Percentiles rank a stretch among this genome's conserved stretches.
Evolutionary conservation across 169 alveolate genomes (phyloP).

Genomic region (Cryptosporidium xiaoi): DNA sequence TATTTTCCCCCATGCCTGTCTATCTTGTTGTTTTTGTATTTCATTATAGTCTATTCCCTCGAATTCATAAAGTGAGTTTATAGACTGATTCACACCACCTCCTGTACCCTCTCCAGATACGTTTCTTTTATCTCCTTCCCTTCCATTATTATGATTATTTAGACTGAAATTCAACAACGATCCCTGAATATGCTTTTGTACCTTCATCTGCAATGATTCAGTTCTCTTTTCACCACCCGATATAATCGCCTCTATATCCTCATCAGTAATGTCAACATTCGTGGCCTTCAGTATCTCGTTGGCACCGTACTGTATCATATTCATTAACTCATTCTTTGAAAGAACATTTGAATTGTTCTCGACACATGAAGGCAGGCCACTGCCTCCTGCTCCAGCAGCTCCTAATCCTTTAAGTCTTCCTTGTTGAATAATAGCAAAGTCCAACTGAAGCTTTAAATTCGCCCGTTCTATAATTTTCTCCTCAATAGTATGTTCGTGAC

Average conservation of each 20-base stretch:
- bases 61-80: conserved; percentile 78
- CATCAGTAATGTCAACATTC: conserved; percentile 84
- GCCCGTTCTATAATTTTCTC: conserved; percentile 97
- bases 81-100: conserved; percentile 31
- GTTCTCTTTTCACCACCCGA: conserved; percentile 79
- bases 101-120: background rate
- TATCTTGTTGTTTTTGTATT: conserved; percentile 78
- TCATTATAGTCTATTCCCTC: conserved; percentile 82
- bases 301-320: conserved; percentile 89
- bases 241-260: conserved; percentile 81
- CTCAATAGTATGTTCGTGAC: conserved; percentile 96
- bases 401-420: conserved; percentile 88
- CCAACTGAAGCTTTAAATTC: conserved; percentile 94
- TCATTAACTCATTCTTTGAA: conserved; percentile 88
- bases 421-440: conserved; percentile 94
- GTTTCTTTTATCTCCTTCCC: conserved; percentile 21
- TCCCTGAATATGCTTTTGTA: conserved; percentile 81
- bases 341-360: conserved; percentile 77
- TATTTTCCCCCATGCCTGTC: conserved; percentile 75
- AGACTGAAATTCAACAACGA: conserved; percentile 79
- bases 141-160: conserved; percentile 9
- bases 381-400: background rate
- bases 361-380: conserved; percentile 59
- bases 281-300: conserved; percentile 86
- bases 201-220: conserved; percentile 76